Base-by-base conservation (phyloP, 495 filamentous ascomycete genomes). In the Neurospora sp. region DNA sequence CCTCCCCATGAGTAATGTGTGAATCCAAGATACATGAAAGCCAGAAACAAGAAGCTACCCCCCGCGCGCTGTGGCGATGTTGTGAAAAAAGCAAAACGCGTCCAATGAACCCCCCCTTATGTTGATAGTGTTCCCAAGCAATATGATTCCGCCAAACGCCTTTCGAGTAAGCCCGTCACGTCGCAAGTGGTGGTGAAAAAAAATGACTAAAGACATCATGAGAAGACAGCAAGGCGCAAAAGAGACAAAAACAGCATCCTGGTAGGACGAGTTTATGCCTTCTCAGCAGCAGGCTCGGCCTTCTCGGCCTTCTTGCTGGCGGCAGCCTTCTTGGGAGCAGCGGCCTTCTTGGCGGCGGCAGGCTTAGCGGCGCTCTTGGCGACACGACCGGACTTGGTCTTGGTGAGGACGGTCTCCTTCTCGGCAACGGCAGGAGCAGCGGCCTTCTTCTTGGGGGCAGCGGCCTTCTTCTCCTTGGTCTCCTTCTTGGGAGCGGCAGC, bases 371-470 rank as follows among this genome's bases (percentile, higher is more conserved):
- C 69, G 7, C 82, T 79, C 90, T 97, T 97, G 66, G 93, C 90
- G 74, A 97, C 91, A 72, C 94, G 91, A 20, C 94, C 94, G 27
- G 93, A 92, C 89, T 97, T 97, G 81, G 94, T 97, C 88, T 93
- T 97, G 75, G 87, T 87, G 69, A 94, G 82, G 72, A 91, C 86
- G 76, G 91, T 88, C 70, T 84, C 81, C 74, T 87, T 85, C 76
- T 82, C 83, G 66, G 84, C 80, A 69, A 88, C 83, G 69, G 83
- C 78, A 73, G 88, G 48, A 27, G 20, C 48, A 59, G 48, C 48
- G 11, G 48, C 20, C 48, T 59, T 87, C 84, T 88, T 88, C 73
- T 81, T 87, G 59, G 83, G 81, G 61, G 88, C 78, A 27, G 80
- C 80, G 68, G 81, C 80, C 83, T 85, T 85, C 82, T 84, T 83